These are phyloP conservation scores for Balansia obtecta DNA, from an alignment of 2,329 filamentous ascomycete species.

Conservation along the genomic window DNA sequence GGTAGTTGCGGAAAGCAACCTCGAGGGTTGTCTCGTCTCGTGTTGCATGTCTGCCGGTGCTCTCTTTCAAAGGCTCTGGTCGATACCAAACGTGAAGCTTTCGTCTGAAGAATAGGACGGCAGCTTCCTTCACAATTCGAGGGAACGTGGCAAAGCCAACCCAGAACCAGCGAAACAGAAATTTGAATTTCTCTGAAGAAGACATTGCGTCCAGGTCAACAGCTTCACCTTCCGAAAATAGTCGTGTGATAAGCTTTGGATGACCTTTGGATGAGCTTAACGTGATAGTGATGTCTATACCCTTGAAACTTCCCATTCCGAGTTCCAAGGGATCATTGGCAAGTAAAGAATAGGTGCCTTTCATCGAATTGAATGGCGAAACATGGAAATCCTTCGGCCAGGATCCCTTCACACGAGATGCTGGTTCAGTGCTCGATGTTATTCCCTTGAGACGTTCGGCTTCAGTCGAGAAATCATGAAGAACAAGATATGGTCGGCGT, in stretches of 20 bases:
- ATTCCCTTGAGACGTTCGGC: conserved; percentile 6
- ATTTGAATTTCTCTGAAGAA: conserved; percentile 27
- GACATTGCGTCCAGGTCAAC: conserved; percentile 37
- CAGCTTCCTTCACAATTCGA: conserved; percentile 50
- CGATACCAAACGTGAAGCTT: conserved; percentile 52
- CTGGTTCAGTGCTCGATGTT: neutral
- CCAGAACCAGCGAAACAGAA: conserved; percentile 52
- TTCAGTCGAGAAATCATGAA: conserved; percentile 15
- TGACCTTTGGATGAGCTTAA: conserved; percentile 47
- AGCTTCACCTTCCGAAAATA: conserved; percentile 39
- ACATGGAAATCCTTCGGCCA: conserved; percentile 67
- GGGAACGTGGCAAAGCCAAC: conserved; percentile 54
- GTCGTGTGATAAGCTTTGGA: conserved; percentile 47
- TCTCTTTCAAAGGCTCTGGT: conserved; percentile 47
- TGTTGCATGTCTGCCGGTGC: conserved; percentile 40
- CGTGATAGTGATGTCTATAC: conserved; percentile 47
- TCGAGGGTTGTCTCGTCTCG: conserved; percentile 35
- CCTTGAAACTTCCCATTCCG: conserved; percentile 22
- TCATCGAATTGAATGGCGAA: conserved; percentile 58
- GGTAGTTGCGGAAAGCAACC: conserved; percentile 32
- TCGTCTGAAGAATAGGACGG: conserved; percentile 39
- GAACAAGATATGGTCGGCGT: conserved; percentile 31
- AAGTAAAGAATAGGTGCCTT: conserved; percentile 39
- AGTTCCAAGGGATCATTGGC: conserved; percentile 33
- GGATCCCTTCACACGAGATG: conserved; percentile 28